Conservation (phyloP, 1,284 basidiomycete species). For the Ceratorhiza oryzae-sativae region DNA sequence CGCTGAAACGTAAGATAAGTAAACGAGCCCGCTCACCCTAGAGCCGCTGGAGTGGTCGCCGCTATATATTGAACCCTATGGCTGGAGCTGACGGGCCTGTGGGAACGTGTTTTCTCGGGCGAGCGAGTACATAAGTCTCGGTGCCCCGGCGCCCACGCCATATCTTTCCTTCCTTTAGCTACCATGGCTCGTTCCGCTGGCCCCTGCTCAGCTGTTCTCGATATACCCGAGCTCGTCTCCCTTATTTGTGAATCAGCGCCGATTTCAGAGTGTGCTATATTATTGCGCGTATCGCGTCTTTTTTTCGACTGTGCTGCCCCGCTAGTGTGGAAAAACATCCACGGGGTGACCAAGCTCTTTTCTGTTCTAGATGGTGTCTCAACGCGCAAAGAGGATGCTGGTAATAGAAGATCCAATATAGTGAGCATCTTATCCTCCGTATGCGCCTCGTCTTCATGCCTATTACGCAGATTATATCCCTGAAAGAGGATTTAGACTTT, state of each 20-base stretch:
- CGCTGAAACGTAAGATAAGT: not conserved
- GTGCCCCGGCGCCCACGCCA: not conserved
- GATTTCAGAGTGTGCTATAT: constrained; percentile 6
- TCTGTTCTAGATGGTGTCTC: constrained; percentile 13
- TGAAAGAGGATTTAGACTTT: constrained; percentile 19
- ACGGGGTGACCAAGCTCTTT: constrained; percentile 29
- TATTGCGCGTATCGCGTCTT: constrained; percentile 25
- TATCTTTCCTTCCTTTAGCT: not conserved
- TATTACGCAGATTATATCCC: constrained; percentile 4
- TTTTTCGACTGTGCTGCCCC: constrained; percentile 26
- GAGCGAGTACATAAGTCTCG: not conserved
- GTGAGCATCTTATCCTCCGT: not conserved
- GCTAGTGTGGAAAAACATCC: constrained; percentile 25
- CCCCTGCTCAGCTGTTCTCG: not conserved
- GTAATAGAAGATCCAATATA: constrained; percentile 8
- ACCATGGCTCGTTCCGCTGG: constrained; percentile 5
- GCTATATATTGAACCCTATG: constrained; percentile 5
- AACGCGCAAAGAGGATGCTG: not conserved
- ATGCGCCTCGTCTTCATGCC: not conserved
- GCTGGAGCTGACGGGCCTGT: not conserved
- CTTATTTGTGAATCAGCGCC: constrained; percentile 25
- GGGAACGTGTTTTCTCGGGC: constrained; percentile 12
- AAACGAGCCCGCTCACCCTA: not conserved
- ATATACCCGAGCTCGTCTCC: constrained; percentile 34
- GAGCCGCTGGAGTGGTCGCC: not conserved